phyloP scores from a whole-genome alignment of 441 rosid species.

The Populus tomentosa region DNA sequence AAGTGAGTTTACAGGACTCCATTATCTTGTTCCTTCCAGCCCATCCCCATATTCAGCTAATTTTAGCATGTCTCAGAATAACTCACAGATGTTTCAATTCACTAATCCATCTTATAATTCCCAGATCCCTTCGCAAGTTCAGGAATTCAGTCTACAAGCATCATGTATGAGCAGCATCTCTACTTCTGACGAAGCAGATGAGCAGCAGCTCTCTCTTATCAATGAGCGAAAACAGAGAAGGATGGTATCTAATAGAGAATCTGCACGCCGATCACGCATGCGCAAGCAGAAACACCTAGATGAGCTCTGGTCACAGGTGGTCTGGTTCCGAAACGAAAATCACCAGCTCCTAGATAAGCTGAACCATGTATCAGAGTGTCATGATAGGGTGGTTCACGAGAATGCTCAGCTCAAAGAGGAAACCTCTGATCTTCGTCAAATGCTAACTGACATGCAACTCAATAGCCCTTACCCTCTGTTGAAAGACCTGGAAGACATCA shows the following conservation, averaged over 20 bases:
- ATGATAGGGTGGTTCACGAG: conserved; percentile 50
- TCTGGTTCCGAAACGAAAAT: conserved; percentile 51
- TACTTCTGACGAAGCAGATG: conserved; percentile 79
- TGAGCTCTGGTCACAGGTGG: conserved; percentile 53
- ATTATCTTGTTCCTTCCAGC: conserved; percentile 36
- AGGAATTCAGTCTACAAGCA: conserved; percentile 47
- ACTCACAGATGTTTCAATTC: conserved; percentile 37
- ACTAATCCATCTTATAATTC: conserved; percentile 32
- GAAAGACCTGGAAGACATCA: conserved; percentile 41
- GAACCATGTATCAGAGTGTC: conserved; percentile 54
- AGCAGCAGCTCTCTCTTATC: conserved; percentile 48
- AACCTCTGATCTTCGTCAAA: conserved; percentile 53
- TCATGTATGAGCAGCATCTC: conserved; percentile 67
- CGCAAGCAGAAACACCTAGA: conserved; percentile 77
- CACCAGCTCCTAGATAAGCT: conserved; percentile 63
- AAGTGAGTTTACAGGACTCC: conserved; percentile 42
- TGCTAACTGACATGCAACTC: conserved; percentile 57
- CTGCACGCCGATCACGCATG: conserved; percentile 84
- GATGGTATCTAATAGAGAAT: conserved; percentile 81
- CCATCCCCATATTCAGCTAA: conserved; percentile 44
- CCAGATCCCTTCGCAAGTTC: conserved; percentile 48
- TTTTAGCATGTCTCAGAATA: conserved; percentile 38
- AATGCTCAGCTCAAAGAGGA: conserved; percentile 75
- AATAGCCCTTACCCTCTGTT: conserved; percentile 41
- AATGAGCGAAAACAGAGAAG: conserved; percentile 73